Conservation (phyloP, 2,329 filamentous ascomycete genomes). For the Penicillium concentricum region DNA sequence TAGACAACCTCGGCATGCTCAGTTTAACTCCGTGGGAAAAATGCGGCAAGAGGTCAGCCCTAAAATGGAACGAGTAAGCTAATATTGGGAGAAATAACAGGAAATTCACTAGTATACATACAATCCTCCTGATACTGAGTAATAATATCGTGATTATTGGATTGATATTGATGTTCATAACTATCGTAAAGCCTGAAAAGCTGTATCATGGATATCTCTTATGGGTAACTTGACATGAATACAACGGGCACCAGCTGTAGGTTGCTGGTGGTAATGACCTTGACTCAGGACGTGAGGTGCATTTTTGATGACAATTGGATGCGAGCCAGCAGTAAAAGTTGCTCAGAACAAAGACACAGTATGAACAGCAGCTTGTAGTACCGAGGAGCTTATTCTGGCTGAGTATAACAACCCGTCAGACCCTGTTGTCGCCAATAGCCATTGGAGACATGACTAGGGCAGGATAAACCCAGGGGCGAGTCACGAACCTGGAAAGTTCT, state of each 20-base stretch:
- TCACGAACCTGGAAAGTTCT: background rate
- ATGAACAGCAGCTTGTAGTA: background rate
- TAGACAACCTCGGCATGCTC: no score
- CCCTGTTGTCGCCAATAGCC: background rate
- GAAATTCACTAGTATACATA: background rate
- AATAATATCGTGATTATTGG: background rate
- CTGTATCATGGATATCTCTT: background rate
- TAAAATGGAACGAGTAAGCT: no score
- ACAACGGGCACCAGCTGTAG: background rate
- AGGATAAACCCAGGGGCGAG: background rate
- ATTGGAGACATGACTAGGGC: background rate
- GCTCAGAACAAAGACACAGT: background rate
- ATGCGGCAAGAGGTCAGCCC: no score
- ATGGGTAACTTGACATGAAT: background rate
- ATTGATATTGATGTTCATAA: background rate
- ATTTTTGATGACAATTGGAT: background rate
- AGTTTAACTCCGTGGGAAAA: no score
- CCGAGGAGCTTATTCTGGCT: background rate
- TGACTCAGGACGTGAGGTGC: background rate
- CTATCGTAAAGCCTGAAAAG: background rate
- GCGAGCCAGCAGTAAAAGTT: background rate
- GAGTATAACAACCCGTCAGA: background rate
- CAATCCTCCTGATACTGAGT: background rate
- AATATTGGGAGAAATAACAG: no score
- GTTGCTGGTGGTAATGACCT: background rate